These are phyloP conservation scores for Zalerion maritima DNA, from an alignment of 495 filamentous ascomycete genomes.

Conservation along the genomic window DNA sequence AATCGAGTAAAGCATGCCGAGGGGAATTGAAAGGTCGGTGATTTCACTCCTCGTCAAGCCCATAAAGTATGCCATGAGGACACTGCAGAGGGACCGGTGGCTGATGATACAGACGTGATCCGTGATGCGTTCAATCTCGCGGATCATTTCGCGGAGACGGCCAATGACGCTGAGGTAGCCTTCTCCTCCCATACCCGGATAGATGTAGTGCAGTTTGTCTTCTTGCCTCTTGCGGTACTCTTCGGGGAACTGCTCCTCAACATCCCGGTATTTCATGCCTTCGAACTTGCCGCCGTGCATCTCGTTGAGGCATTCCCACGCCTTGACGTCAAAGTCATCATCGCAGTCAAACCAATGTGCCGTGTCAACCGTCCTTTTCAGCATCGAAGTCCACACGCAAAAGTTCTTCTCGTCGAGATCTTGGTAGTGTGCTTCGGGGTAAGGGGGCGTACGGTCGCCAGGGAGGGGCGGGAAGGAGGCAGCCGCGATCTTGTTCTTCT, in stretches of 20 bases:
- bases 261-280: conserved; percentile 86
- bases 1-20: conserved; percentile 83
- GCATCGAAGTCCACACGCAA: conserved; percentile 97
- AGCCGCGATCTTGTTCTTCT: conserved; percentile 54
- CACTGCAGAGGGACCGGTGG: conserved; percentile 78
- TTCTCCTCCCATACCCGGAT: conserved; percentile 89
- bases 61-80: conserved; percentile 91
- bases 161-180: conserved; percentile 96
- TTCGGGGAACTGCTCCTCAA: conserved; percentile 53
- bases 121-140: conserved; percentile 91
- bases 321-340: conserved; percentile 94
- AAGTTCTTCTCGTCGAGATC: conserved; percentile 68
- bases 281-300: conserved; percentile 86
- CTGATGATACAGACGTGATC: conserved; percentile 86
- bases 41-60: conserved; percentile 80
- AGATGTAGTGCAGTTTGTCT: conserved; percentile 86
- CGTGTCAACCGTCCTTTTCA: conserved; percentile 71
- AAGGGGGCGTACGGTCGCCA: conserved; percentile 87
- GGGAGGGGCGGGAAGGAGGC: conserved; percentile 67
- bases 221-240: conserved; percentile 59
- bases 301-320: conserved; percentile 97
- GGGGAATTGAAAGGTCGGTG: conserved; percentile 78
- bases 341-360: conserved; percentile 76
- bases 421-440: conserved; percentile 56
- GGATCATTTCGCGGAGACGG: conserved; percentile 84